phyloP scores from a whole-genome alignment of 2,329 filamentous ascomycete genomes.

The Neonectria sp. region DNA sequence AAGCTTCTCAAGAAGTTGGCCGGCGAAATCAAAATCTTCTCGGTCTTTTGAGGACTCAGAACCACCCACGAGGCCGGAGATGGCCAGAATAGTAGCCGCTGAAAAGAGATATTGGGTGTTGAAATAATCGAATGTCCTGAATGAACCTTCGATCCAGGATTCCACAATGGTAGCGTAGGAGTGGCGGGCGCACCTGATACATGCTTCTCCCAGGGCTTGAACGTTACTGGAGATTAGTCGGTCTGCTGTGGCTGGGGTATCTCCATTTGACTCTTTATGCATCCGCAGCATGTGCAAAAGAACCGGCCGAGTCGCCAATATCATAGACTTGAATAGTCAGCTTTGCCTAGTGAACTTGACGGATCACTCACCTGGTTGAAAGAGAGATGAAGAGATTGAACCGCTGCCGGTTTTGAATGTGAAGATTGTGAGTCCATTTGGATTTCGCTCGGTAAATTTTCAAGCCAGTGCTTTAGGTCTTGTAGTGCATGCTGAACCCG shows the following conservation, averaged over 20 bases:
- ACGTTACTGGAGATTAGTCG: background rate
- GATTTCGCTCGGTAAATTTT: background rate
- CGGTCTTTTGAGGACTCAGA: background rate
- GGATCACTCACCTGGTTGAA: slow-evolving; percentile 15
- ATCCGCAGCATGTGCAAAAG: slow-evolving; percentile 12
- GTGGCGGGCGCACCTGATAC: slow-evolving; percentile 28
- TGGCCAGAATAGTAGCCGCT: slow-evolving; percentile 26
- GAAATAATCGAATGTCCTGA: slow-evolving; percentile 32
- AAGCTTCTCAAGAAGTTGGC: slow-evolving; percentile 21
- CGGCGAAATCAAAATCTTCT: slow-evolving; percentile 22
- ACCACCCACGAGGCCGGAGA: slow-evolving; percentile 24
- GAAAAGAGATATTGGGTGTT: slow-evolving; percentile 36
- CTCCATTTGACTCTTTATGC: background rate
- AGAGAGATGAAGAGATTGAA: slow-evolving; percentile 4
- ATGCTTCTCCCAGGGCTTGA: slow-evolving; percentile 25
- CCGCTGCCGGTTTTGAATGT: background rate
- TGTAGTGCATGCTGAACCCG: background rate
- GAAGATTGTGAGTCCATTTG: background rate
- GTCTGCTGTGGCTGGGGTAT: background rate
- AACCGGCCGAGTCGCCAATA: slow-evolving; percentile 16
- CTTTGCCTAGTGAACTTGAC: background rate
- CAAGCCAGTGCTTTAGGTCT: background rate
- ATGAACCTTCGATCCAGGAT: slow-evolving; percentile 31
- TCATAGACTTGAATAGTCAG: slow-evolving; percentile 2
- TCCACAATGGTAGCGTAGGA: slow-evolving; percentile 14